Percentiles rank a stretch among this genome's conserved stretches.
Evolutionary conservation across 164 flowering plant genomes (phyloP).

Genomic region (Pachysandra terminalis): DNA sequence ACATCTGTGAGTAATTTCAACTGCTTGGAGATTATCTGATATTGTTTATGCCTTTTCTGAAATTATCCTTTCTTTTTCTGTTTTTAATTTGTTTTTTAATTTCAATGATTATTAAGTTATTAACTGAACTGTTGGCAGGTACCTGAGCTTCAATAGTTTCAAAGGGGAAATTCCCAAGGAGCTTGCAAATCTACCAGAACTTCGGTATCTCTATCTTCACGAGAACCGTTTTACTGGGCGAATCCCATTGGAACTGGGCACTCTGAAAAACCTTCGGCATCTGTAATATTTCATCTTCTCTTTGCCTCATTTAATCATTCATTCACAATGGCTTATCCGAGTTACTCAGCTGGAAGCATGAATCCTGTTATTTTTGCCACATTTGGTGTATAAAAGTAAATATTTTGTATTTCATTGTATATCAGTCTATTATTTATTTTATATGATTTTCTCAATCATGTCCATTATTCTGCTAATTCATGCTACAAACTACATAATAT

Average conservation of each 20-base stretch:
- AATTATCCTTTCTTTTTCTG: not conserved
- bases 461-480: not conserved
- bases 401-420: not conserved
- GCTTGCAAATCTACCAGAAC: slow-evolving; percentile 89
- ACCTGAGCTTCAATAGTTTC: slow-evolving; percentile 91
- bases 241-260: slow-evolving; percentile 89
- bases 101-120: slow-evolving; percentile 3
- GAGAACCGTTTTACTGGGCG: slow-evolving; percentile 84
- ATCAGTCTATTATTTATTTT: not conserved
- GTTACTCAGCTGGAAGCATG: too few relatives aligned
- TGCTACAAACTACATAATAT: not conserved
- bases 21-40: not conserved
- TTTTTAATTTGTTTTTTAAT: not conserved
- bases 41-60: not conserved
- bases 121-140: slow-evolving; percentile 38
- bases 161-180: slow-evolving; percentile 98
- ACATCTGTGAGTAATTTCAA: slow-evolving; percentile 66
- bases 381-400: not conserved
- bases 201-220: slow-evolving; percentile 85
- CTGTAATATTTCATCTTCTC: slow-evolving; percentile 40
- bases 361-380: too few relatives aligned
- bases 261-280: slow-evolving; percentile 71
- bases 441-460: not conserved
- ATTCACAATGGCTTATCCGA: too few relatives aligned
- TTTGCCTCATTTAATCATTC: not conserved